These are phyloP conservation scores for Penicillium rolfsii DNA, from an alignment of 2,329 filamentous ascomycete species.

Conservation along the genomic window DNA sequence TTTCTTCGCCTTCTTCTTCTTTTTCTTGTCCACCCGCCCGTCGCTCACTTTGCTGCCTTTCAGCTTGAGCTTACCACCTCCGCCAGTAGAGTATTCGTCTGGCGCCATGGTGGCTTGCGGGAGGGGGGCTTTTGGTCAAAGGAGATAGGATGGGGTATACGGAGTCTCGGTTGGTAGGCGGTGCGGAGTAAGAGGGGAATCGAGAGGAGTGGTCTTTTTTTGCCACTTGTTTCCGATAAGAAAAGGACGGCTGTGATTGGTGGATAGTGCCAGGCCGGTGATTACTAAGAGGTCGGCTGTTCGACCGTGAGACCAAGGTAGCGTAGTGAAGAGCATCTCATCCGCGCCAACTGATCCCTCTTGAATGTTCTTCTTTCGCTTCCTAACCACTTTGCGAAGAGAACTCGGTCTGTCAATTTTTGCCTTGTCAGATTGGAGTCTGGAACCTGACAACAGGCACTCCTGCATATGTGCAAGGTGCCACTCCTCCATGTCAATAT, in stretches of 20 bases:
- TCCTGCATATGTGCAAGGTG: too few relatives aligned
- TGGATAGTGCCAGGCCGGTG: too few relatives aligned
- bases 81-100: constrained; percentile 71
- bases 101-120: constrained; percentile 26
- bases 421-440: too few relatives aligned
- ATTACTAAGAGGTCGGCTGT: not conserved
- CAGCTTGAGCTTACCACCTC: constrained; percentile 78
- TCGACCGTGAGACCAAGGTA: too few relatives aligned
- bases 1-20: constrained; percentile 57
- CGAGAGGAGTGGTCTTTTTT: not conserved
- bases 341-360: not conserved
- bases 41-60: constrained; percentile 72
- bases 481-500: too few relatives aligned
- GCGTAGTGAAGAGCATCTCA: not conserved
- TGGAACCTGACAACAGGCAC: too few relatives aligned
- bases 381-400: too few relatives aligned
- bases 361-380: too few relatives aligned
- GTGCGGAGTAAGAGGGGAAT: constrained; percentile 26
- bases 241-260: not conserved
- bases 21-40: constrained; percentile 49
- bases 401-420: too few relatives aligned
- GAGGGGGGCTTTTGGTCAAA: not conserved
- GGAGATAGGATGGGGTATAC: constrained; percentile 11
- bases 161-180: not conserved
- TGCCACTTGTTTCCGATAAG: constrained; percentile 4